Conservation (phyloP, 2,329 filamentous ascomycete species). For the Colletotrichum sp. region DNA sequence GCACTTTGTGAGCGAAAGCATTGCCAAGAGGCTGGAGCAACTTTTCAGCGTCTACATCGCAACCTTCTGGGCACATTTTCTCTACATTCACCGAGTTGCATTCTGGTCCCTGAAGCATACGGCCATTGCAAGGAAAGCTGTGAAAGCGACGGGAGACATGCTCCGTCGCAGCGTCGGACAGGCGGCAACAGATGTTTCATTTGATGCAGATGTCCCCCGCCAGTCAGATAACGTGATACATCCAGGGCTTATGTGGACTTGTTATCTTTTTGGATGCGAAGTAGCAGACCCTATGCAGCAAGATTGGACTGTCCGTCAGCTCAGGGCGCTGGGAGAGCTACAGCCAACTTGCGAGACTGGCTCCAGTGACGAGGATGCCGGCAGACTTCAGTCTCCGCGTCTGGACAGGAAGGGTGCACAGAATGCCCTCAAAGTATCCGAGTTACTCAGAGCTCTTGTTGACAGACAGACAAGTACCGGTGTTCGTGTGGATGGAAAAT, state of each 20-base stretch:
- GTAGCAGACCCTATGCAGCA: neutral
- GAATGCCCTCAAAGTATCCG: neutral
- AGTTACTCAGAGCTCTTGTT: neutral
- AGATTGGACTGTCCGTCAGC: neutral
- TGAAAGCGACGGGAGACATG: neutral
- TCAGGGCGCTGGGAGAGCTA: neutral
- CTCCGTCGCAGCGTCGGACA: neutral
- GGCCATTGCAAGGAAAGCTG: neutral
- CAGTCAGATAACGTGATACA: neutral
- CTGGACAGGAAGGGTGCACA: neutral
- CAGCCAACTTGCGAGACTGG: neutral
- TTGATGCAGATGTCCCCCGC: neutral
- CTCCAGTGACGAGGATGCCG: neutral
- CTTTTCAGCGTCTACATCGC: neutral
- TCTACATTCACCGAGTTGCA: neutral
- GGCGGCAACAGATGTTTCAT: neutral
- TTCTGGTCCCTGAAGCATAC: neutral
- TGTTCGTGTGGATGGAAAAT: neutral
- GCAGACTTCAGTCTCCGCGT: neutral
- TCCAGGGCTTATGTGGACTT: neutral
- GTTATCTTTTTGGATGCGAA: neutral
- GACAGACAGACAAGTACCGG: neutral
- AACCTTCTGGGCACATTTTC: neutral
- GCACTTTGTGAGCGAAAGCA: neutral
- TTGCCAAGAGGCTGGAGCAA: neutral